These are phyloP conservation scores for Salix udensis DNA, from an alignment of 345 rosid genomes.

Conservation along the genomic window DNA sequence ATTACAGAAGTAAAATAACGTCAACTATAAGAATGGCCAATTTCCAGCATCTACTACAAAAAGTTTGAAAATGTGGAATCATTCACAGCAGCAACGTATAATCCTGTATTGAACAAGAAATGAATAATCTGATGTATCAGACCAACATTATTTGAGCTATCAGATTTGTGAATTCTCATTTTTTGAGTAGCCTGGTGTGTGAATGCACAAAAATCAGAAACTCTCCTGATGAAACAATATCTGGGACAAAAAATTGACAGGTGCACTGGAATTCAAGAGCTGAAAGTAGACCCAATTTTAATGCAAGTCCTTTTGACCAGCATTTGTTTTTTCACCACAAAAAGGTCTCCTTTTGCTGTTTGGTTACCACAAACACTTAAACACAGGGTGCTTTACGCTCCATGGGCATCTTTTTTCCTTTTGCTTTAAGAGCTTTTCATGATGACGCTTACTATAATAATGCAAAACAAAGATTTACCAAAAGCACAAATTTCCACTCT, in stretches of 20 bases:
- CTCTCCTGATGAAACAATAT: neutral
- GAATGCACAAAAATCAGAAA: neutral
- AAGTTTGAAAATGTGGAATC: neutral
- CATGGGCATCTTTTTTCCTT: constrained; percentile 24
- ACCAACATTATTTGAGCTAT: neutral
- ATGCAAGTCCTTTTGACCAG: constrained; percentile 34
- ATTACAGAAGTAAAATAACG: neutral
- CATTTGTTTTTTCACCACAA: constrained; percentile 12
- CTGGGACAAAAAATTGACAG: neutral
- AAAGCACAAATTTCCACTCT: constrained; percentile 23
- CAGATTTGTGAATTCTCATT: neutral
- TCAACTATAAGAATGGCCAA: neutral
- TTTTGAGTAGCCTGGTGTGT: neutral
- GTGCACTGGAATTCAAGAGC: constrained; percentile 3
- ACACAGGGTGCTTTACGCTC: constrained; percentile 33
- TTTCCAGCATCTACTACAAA: neutral
- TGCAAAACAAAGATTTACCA: constrained; percentile 27
- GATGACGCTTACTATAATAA: constrained; percentile 28
- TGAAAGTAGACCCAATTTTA: constrained; percentile 23
- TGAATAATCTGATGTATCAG: neutral
- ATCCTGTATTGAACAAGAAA: neutral
- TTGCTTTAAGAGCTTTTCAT: constrained; percentile 39
- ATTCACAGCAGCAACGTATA: neutral
- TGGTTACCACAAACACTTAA: constrained; percentile 11
- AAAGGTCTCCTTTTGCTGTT: constrained; percentile 44